Percentiles rank a stretch among this genome's conserved stretches.
Conservation (phyloP, 1,284 basidiomycete species). For the Mycosarcoma mackinlayi region DNA sequence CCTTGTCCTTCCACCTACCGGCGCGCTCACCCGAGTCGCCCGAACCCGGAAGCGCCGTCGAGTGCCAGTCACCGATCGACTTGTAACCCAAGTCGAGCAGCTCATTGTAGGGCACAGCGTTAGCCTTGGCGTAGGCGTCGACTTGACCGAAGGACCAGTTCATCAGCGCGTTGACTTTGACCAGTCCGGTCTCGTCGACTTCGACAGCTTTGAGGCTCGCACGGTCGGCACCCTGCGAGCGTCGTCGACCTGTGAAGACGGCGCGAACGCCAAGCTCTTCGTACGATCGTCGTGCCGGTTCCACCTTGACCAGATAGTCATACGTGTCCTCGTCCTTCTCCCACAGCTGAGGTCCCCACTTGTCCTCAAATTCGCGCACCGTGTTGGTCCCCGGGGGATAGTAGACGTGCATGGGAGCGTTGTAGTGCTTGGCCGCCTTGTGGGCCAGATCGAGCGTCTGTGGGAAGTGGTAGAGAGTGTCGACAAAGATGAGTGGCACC, state of each 20-base stretch:
- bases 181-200: slow-evolving; percentile 87
- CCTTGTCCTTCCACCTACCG: slow-evolving; percentile 88
- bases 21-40: slow-evolving; percentile 78
- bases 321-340: slow-evolving; percentile 87
- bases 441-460: slow-evolving; percentile 90
- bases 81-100: slow-evolving; percentile 91
- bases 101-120: slow-evolving; percentile 89
- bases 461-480: slow-evolving; percentile 95
- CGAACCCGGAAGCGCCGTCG: slow-evolving; percentile 76
- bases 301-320: slow-evolving; percentile 94
- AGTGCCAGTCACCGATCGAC: slow-evolving; percentile 97
- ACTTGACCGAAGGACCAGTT: slow-evolving; percentile 88
- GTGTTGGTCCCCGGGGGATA: slow-evolving; percentile 80
- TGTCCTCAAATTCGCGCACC: slow-evolving; percentile 80
- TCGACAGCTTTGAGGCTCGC: slow-evolving; percentile 86
- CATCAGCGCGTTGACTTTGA: slow-evolving; percentile 95
- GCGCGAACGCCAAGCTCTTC: slow-evolving; percentile 81
- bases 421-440: slow-evolving; percentile 81
- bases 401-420: slow-evolving; percentile 80
- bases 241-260: slow-evolving; percentile 92
- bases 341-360: slow-evolving; percentile 87
- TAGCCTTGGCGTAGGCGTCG: slow-evolving; percentile 83
- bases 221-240: slow-evolving; percentile 90
- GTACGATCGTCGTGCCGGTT: slow-evolving; percentile 91
- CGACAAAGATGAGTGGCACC: slow-evolving; percentile 70